Evolutionary conservation across 2,329 filamentous ascomycete genomes (phyloP), one percentile per base, ranked within the genome.

Genomic region (Colletotrichum sp.): DNA sequence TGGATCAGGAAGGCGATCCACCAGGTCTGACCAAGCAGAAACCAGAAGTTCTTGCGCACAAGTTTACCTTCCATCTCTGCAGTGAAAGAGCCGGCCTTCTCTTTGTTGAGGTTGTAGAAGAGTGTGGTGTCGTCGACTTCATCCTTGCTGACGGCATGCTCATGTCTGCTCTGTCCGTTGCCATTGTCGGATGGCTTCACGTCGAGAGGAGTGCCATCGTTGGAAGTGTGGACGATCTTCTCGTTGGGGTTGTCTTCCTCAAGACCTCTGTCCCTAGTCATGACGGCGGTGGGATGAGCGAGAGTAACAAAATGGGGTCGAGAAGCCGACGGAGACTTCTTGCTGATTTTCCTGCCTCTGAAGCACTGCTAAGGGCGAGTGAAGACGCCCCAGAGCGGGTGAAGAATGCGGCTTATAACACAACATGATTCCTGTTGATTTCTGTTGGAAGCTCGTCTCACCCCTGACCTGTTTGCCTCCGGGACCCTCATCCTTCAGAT

Each of bases 41-140:
- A 79, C 79, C 79, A 80, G 55, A 80, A 80, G 76, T 80, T 80
- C 55, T 78, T 79, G 63, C 73, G 78, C 49, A 68, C 77, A 21
- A 80, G 52, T 16, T 62, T 74, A 12, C 26, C 64, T 9, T 72
- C 63, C 62, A 55, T 55, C 30, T 75, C 75, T 1, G 71, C 66
- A 13, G 71, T 72, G n/a, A 80, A 62, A 18, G 69, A 55, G 13
- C 64, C 62, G 26, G 73, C 76, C 5, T 62, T 68, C 49, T 77
- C 68, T 67, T 79, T 79, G 60, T 80, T 76, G 21, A 70, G 39
- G 70, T 79, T 80, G 72, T 79, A 80, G 75, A 79, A 80, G 28
- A 80, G 44, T 6, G 79, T 78, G 10, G 78, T 80, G 44, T 80
- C 78, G 57, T 80, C 79, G 24, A 80, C 76, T 10, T 80, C 79